A percentile compares a stretch with the other conserved stretches of the same genome.
Evolutionary conservation across 1,284 basidiomycete species (phyloP).

Genomic region (Leccinum pallidistipes): DNA sequence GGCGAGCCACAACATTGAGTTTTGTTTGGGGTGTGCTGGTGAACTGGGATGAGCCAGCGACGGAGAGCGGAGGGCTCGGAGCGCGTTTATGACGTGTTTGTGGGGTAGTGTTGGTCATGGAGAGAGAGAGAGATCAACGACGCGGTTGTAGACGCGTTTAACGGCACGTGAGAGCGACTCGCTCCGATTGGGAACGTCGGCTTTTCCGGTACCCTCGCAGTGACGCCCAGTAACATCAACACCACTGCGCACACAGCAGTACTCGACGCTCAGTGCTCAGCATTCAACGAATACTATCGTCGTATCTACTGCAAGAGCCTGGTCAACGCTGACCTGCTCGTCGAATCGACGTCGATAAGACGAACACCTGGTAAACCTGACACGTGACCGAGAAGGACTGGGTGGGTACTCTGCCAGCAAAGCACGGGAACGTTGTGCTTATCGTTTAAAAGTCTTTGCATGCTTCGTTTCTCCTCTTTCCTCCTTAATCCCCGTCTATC

Average conservation of each 20-base stretch:
- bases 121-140: neutral
- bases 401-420: constrained; percentile 14
- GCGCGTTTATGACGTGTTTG: constrained; percentile 38
- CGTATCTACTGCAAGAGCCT: neutral
- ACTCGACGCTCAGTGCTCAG: neutral
- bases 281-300: no score
- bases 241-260: neutral
- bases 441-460: constrained; percentile 1
- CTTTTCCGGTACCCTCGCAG: neutral
- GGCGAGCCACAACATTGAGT: constrained; percentile 67
- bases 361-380: neutral
- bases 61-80: constrained; percentile 44
- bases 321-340: neutral
- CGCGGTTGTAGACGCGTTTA: neutral
- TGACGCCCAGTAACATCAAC: neutral
- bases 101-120: constrained; percentile 14
- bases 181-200: constrained; percentile 5
- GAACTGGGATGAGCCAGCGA: constrained; percentile 36
- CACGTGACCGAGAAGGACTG: constrained; percentile 28
- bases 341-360: neutral
- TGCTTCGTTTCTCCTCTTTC: constrained; percentile 15
- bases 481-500: constrained; percentile 9
- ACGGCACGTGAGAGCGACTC: constrained; percentile 13
- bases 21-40: constrained; percentile 44
- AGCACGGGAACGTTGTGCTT: neutral